phyloP scores from a whole-genome alignment of 208 protist genomes.

The Acanthamoeba divionensis region DNA sequence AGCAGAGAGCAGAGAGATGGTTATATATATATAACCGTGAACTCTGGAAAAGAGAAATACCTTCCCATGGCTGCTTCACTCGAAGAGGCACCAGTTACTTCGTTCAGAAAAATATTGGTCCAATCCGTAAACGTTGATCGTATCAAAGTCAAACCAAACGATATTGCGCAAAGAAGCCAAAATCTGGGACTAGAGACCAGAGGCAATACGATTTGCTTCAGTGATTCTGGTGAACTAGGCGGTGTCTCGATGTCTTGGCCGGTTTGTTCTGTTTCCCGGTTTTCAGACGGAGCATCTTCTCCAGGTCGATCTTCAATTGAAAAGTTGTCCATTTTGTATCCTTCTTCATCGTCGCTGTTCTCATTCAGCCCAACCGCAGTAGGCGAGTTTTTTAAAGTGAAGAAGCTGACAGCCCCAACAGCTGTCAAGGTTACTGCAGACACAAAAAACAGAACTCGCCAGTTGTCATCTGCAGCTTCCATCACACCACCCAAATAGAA shows the following conservation, averaged over 20 bases:
- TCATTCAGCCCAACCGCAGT: slow-evolving; percentile 29
- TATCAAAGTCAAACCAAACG: slow-evolving; percentile 3
- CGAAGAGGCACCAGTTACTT: background rate
- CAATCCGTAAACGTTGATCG: slow-evolving; percentile 32
- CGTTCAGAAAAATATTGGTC: slow-evolving; percentile 31
- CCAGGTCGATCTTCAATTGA: no score
- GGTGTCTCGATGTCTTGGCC: background rate
- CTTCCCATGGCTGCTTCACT: background rate
- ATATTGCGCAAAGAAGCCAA: slow-evolving; percentile 42
- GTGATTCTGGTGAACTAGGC: background rate
- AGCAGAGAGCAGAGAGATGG: no score
- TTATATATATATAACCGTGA: no score
- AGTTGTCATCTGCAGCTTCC: slow-evolving; percentile 20
- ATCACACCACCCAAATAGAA: slow-evolving; percentile 35
- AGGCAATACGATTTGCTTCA: background rate
- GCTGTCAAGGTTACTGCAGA: background rate
- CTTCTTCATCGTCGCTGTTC: no score
- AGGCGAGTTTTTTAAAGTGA: background rate
- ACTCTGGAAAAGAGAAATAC: no score
- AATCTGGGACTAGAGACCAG: background rate
- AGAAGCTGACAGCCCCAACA: background rate
- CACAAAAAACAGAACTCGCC: slow-evolving; percentile 6
- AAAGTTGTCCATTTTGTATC: no score
- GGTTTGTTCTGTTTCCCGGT: background rate
- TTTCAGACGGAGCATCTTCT: background rate